Conservation (phyloP, 331 rosid species). For the Erythrophleum ivorense region DNA sequence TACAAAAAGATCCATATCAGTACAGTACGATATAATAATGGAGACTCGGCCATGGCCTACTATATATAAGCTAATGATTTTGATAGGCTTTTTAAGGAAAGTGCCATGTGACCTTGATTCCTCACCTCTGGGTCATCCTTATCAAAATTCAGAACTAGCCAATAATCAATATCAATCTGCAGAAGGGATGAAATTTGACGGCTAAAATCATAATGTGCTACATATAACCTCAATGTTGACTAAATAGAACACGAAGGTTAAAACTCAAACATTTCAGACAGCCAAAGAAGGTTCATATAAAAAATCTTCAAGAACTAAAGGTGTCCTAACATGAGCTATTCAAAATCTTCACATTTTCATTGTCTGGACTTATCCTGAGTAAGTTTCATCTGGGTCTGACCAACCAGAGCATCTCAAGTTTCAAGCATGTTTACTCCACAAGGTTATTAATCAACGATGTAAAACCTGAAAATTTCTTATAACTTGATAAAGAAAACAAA, state of each 20-base stretch:
- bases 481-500: slow-evolving; percentile 24
- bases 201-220: neutral
- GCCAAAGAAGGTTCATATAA: slow-evolving; percentile 7
- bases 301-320: slow-evolving; percentile 1
- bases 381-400: neutral
- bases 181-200: neutral
- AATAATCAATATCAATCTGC: too few species aligned
- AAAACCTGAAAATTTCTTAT: slow-evolving; percentile 5
- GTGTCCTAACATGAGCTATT: neutral
- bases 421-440: slow-evolving; percentile 7
- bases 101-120: slow-evolving; percentile 39
- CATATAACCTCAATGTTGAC: neutral
- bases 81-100: slow-evolving; percentile 24
- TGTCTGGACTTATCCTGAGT: slow-evolving; percentile 6
- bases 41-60: slow-evolving; percentile 47
- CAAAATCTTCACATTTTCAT: slow-evolving; percentile 14
- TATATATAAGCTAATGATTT: slow-evolving; percentile 46
- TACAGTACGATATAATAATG: slow-evolving; percentile 43
- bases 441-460: neutral
- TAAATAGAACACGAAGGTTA: slow-evolving; percentile 1
- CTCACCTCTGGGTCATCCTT: slow-evolving; percentile 12
- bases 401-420: slow-evolving; percentile 21
- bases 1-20: slow-evolving; percentile 47
- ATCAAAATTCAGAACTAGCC: too few species aligned
- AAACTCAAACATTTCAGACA: neutral